These are phyloP conservation scores for Phytophthora crassamura DNA, from an alignment of 352 stramenopile species.

Conservation along the genomic window DNA sequence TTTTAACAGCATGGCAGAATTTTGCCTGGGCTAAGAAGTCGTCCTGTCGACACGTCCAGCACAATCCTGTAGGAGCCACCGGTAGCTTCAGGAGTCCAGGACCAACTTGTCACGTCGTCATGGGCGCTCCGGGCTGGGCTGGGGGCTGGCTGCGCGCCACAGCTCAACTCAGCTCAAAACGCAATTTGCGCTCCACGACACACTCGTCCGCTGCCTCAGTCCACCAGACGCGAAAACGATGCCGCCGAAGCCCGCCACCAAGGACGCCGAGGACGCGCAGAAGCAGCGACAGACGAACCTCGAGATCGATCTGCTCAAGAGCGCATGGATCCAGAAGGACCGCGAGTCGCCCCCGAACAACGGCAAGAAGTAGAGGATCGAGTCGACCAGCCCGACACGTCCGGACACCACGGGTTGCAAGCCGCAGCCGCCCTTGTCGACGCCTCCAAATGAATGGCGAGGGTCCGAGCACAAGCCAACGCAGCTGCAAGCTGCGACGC, in stretches of 20 bases:
- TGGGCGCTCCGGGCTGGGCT: slow-evolving; percentile 22
- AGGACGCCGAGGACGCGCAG: slow-evolving; percentile 48
- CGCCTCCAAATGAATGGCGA: slow-evolving; percentile 18
- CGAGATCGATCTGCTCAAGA: slow-evolving; percentile 71
- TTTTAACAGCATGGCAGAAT: slow-evolving; percentile 45
- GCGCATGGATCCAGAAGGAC: slow-evolving; percentile 67
- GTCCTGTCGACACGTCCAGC: slow-evolving; percentile 35
- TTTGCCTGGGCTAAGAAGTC: slow-evolving; percentile 45
- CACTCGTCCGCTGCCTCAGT: slow-evolving; percentile 28
- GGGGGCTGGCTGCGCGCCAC: slow-evolving; percentile 22
- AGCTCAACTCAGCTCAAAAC: slow-evolving; percentile 45
- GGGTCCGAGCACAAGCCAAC: slow-evolving; percentile 15
- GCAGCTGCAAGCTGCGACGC: slow-evolving; percentile 37
- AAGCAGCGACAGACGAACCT: slow-evolving; percentile 73
- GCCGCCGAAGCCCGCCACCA: slow-evolving; percentile 40
- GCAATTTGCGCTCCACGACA: slow-evolving; percentile 41
- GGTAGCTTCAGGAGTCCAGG: slow-evolving; percentile 40
- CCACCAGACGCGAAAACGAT: slow-evolving; percentile 28
- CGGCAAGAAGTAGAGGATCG: slow-evolving; percentile 37
- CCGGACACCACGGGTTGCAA: slow-evolving; percentile 10
- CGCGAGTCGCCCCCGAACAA: slow-evolving; percentile 43
- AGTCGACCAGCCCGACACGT: background rate
- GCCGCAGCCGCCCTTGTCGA: background rate
- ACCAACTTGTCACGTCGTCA: slow-evolving; percentile 45
- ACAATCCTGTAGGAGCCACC: slow-evolving; percentile 41